Percentiles rank a stretch among this genome's conserved stretches.
These are phyloP conservation scores for Colletotrichum abscissum DNA, from an alignment of 2,329 filamentous ascomycete species.

Conservation along the genomic window DNA sequence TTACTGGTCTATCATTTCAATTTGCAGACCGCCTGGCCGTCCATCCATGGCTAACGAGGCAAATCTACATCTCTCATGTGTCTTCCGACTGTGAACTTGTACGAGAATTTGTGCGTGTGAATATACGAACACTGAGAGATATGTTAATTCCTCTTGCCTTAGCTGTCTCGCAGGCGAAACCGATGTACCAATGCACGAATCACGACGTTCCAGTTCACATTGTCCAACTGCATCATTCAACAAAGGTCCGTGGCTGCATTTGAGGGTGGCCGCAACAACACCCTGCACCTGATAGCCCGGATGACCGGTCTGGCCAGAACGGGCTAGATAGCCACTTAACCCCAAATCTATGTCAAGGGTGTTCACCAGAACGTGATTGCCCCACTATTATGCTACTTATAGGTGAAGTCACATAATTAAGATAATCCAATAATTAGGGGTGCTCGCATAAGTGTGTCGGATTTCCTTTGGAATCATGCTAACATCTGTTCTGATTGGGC, in stretches of 20 bases:
- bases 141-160: neutral
- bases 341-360: too few species aligned
- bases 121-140: neutral
- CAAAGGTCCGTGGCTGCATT: neutral
- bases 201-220: neutral
- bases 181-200: neutral
- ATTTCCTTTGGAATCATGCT: too few species aligned
- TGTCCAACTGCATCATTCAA: neutral
- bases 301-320: too few species aligned
- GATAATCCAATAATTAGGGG: too few species aligned
- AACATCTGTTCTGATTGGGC: too few species aligned
- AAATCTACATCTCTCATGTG: neutral
- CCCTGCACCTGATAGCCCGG: too few species aligned
- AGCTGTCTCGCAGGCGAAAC: neutral
- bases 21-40: neutral
- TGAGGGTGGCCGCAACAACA: neutral
- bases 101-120: neutral
- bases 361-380: too few species aligned
- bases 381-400: too few species aligned
- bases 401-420: too few species aligned
- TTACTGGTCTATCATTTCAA: neutral
- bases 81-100: neutral
- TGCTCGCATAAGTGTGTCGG: too few species aligned
- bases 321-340: too few species aligned
- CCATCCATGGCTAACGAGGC: neutral